Percentiles rank a stretch among this genome's conserved stretches.
phyloP scores from a whole-genome alignment of 106 monocot genomes.

The Cymbidium sinense region DNA sequence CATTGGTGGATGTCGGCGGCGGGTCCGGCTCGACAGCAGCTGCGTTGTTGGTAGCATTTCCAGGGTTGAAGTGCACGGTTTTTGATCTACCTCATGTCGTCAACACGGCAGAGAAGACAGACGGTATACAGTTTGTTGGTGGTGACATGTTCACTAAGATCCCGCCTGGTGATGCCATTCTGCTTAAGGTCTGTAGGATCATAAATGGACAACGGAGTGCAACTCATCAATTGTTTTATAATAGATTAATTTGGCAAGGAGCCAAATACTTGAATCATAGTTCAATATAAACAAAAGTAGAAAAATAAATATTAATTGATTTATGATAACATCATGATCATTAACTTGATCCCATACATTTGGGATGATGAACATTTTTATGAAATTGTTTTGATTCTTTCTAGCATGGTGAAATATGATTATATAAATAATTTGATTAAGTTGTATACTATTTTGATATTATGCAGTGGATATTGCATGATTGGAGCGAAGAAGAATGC shows the following conservation, averaged over 20 bases:
- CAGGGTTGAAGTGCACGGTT: conserved; percentile 3
- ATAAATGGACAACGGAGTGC: too few relatives aligned
- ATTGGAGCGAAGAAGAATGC: conserved; percentile 19
- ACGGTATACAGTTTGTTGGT: conserved; percentile 16
- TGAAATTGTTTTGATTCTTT: too few relatives aligned
- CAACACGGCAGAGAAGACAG: too few relatives aligned
- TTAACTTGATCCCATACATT: too few relatives aligned
- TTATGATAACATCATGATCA: too few relatives aligned
- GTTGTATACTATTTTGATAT: neutral
- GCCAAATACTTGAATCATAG: too few relatives aligned
- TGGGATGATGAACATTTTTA: too few relatives aligned
- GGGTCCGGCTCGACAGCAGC: conserved; percentile 2
- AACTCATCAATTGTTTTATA: too few relatives aligned
- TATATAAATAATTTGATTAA: neutral
- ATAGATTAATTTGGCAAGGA: too few relatives aligned
- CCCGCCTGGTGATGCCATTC: conserved; percentile 19
- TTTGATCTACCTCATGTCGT: conserved; percentile 8
- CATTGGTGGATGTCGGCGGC: conserved; percentile 20
- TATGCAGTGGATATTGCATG: conserved; percentile 22
- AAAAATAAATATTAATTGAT: too few relatives aligned
- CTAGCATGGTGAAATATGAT: too few relatives aligned
- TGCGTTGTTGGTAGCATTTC: neutral
- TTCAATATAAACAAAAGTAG: too few relatives aligned
- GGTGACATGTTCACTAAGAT: conserved; percentile 31
- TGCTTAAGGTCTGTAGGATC: conserved; percentile 51